Evolutionary conservation across 1,284 basidiomycete genomes (phyloP), one percentile per base, ranked within the genome.

Genomic region (Pascua guehoae): DNA sequence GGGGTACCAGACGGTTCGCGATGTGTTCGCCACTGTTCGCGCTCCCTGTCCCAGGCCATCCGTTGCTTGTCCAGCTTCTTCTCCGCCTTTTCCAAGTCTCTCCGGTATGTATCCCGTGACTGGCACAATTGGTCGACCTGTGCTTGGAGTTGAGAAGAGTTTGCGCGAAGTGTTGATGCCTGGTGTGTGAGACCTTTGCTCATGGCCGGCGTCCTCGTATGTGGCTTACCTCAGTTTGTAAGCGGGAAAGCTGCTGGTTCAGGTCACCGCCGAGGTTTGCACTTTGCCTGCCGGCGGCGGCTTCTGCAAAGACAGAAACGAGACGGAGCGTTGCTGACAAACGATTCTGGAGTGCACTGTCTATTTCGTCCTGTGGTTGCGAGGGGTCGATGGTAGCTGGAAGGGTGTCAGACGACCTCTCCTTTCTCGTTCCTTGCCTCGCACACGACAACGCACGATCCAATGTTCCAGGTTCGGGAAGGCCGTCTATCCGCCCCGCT

Each of bases 61-160:
- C 81, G 82, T 51, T 86, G 70, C 42, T 88, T 82, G 68, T 92
- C 90, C 47, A 86, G 71, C n/a, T 85, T 84, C 62, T 82, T 87
- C 76, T 91, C 86, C 0, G 85, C 83, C 8, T 79, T 77, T 8
- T 82, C 69, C 32, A 92, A 82, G 45, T 85, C 83, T 41, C 81
- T 79, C 53, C 82, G 80, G 57, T 82, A 83, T 54, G 73, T 73
- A 51, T 86, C 82, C 49, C 81, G 83, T 60, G 86, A 80, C 16
- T 78, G 72, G 63, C 84, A 80, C 0, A 81, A 76, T 52, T 86
- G 82, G 41, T 81, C 77, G 47, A 91, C 78, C 69, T 82, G 81
- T 32, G 80, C 73, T 48, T 82, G 82, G 50, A 86, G 78, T n/a
- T 85, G 65, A 51, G 82, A 80, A 12, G 88, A 74, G 70, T 87